A percentile compares a stretch with the other conserved stretches of the same genome.
Evolutionary conservation across 257 asterid genomes (phyloP).

Genomic region (Oldenlandia corymbosa): DNA sequence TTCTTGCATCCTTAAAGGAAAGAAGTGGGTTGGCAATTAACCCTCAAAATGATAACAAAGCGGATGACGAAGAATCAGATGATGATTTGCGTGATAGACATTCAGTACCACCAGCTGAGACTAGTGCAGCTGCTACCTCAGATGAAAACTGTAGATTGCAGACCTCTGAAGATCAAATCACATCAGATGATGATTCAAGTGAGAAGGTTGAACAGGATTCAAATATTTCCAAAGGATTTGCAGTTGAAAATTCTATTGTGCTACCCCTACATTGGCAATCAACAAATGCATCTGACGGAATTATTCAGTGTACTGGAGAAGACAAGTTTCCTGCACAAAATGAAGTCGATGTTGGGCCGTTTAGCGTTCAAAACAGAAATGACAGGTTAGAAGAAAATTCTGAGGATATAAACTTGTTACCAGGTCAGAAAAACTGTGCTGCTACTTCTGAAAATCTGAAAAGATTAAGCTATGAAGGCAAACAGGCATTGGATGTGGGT

Average conservation of each 20-base stretch:
- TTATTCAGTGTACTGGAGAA: slow-evolving; percentile 14
- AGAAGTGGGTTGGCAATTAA: slow-evolving; percentile 41
- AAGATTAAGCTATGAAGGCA: slow-evolving; percentile 16
- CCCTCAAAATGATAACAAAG: slow-evolving; percentile 22
- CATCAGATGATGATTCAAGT: slow-evolving; percentile 20
- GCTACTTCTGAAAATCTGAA: slow-evolving; percentile 17
- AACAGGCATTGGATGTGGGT: slow-evolving; percentile 15
- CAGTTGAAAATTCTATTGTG: slow-evolving; percentile 14
- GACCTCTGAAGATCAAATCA: slow-evolving; percentile 18
- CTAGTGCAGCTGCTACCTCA: slow-evolving; percentile 23
- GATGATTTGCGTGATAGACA: slow-evolving; percentile 27
- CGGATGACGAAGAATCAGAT: slow-evolving; percentile 14
- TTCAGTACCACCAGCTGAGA: slow-evolving; percentile 28
- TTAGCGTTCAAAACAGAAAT: slow-evolving; percentile 15
- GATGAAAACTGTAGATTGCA: slow-evolving; percentile 21
- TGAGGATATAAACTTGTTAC: slow-evolving; percentile 22
- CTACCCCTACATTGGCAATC: slow-evolving; percentile 1
- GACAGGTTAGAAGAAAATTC: slow-evolving; percentile 17
- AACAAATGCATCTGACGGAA: slow-evolving; percentile 17
- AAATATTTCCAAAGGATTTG: slow-evolving; percentile 8
- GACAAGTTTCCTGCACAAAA: slow-evolving; percentile 21
- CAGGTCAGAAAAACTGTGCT: slow-evolving; percentile 27
- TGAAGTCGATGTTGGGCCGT: slow-evolving; percentile 22
- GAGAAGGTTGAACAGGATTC: slow-evolving; percentile 41
- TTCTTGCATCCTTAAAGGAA: slow-evolving; percentile 44